These are phyloP conservation scores for Trifolium subterraneum DNA, from an alignment of 306 rosid species.

Conservation along the genomic window DNA sequence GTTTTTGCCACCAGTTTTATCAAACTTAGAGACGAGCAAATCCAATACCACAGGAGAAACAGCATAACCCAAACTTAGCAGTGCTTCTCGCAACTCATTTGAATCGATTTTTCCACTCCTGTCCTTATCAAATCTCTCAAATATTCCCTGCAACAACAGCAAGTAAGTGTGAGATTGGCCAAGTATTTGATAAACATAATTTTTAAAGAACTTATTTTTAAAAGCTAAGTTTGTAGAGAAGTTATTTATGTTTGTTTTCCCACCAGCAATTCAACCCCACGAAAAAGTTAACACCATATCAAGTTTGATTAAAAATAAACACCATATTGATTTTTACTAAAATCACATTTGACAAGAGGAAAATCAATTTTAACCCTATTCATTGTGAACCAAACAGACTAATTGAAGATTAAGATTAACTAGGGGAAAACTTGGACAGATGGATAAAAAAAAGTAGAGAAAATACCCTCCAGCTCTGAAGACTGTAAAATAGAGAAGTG, in stretches of 20 bases:
- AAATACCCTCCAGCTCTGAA: conserved; percentile 93
- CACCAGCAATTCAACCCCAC: neutral
- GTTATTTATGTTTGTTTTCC: neutral
- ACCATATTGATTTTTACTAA: neutral
- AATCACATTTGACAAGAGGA: neutral
- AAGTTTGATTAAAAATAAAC: neutral
- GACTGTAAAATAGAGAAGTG: conserved; percentile 81
- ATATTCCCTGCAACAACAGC: conserved; percentile 59
- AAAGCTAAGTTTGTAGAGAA: neutral
- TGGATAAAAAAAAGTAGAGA: neutral
- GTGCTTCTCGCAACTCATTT: conserved; percentile 82
- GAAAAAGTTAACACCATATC: neutral
- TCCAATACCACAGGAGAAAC: conserved; percentile 83
- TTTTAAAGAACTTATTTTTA: neutral
- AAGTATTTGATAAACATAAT: conserved; percentile 4
- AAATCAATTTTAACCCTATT: neutral
- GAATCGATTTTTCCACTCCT: conserved; percentile 88
- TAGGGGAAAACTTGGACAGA: neutral
- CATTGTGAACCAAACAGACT: neutral
- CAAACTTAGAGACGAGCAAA: conserved; percentile 89
- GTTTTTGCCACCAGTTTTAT: conserved; percentile 82
- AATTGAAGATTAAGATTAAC: conserved; percentile 2
- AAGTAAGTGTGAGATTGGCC: neutral
- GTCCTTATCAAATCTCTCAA: conserved; percentile 88
- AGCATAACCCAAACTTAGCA: conserved; percentile 80